Base-by-base conservation (phyloP, 2,329 filamentous ascomycete genomes). In the Penicillium sp. region DNA sequence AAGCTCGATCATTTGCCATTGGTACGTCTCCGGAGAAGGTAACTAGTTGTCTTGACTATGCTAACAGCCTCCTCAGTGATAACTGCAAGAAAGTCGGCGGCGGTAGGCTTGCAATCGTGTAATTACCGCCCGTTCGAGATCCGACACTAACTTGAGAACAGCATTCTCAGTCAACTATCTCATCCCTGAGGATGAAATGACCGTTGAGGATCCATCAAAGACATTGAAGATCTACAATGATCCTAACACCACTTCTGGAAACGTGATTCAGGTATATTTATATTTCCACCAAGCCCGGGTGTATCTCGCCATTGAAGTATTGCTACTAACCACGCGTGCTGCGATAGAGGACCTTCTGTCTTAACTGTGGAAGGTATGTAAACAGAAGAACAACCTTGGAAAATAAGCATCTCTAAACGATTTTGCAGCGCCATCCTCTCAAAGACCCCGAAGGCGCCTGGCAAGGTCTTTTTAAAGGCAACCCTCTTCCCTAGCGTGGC, bases 121-220 rank as follows among this genome's bases (percentile, higher is more conserved):
- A 15, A 27, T 6, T 9, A 27, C 15, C 17, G 9, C 21, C 10
- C 26, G 4, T 13, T 21, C 7, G 7, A 21, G n/a, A 23, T 15
- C 21, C 13, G 18, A 40, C 7, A 36, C 24, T 47, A 21, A 26
- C 27, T 6, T 8, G 15, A 7, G 9, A 27, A 4, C 12, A 66
- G 63, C 56, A 4, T 66, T 58, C 12, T 65, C 64, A 4, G 30
- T 63, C 21, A 64, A 66, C 43, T 66, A 64, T n/a, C 24, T 63
- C 7, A 32, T 60, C 5, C 10, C 49, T 3, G 51, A 59, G 17
- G 47, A 53, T 50, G 51, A 59, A 2, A 46, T 65, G 43, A 52
- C 40, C 2, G 9, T 66, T 9, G 49, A 63, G 8, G 60, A 64
- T 42, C 29, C 52, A 1, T 42, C 39, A 2, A 27, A 24, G 1